Evolutionary conservation across 2,329 filamentous ascomycete species (phyloP).

Genomic region (Anthostomella pinea): DNA sequence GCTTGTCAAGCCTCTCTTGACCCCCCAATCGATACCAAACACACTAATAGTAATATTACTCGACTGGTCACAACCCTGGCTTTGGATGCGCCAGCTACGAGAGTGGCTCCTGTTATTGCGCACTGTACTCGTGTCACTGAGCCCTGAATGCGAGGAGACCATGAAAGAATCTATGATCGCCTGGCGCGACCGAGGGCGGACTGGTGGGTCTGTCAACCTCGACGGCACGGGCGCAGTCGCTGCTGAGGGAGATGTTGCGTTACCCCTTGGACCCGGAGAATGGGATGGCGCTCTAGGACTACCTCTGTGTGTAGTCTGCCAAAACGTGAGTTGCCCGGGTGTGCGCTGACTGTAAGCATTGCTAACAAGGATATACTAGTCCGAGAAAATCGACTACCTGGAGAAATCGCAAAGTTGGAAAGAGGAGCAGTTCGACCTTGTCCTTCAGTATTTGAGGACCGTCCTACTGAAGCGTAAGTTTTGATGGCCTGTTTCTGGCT

Average conservation of each 20-base stretch:
- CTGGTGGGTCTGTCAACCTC: constrained; percentile 58
- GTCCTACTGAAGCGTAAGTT: constrained; percentile 77
- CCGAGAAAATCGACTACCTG: constrained; percentile 84
- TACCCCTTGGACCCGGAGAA: constrained; percentile 83
- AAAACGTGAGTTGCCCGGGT: constrained; percentile 64
- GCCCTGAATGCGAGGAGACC: constrained; percentile 71
- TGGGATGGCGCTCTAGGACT: constrained; percentile 89
- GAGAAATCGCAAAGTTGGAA: constrained; percentile 92
- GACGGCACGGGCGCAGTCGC: constrained; percentile 60
- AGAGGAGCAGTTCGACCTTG: constrained; percentile 94
- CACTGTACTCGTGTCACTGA: constrained; percentile 70
- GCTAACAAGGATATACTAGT: constrained; percentile 42
- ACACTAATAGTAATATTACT: constrained; percentile 88
- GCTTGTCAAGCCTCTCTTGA: constrained; percentile 80
- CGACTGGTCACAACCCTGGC: constrained; percentile 92
- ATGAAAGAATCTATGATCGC: constrained; percentile 83
- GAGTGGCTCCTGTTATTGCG: constrained; percentile 86
- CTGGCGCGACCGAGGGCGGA: constrained; percentile 75
- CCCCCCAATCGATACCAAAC: constrained; percentile 77
- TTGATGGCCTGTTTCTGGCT: too few relatives aligned
- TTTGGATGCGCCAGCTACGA: constrained; percentile 84
- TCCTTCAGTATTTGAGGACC: constrained; percentile 88
- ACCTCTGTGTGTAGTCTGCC: constrained; percentile 90
- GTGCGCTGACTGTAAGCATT: not conserved
- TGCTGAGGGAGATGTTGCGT: constrained; percentile 63